Evolutionary conservation across 2,329 filamentous ascomycete species (phyloP), one percentile per base, ranked within the genome.

Genomic region (Colletotrichum musae): DNA sequence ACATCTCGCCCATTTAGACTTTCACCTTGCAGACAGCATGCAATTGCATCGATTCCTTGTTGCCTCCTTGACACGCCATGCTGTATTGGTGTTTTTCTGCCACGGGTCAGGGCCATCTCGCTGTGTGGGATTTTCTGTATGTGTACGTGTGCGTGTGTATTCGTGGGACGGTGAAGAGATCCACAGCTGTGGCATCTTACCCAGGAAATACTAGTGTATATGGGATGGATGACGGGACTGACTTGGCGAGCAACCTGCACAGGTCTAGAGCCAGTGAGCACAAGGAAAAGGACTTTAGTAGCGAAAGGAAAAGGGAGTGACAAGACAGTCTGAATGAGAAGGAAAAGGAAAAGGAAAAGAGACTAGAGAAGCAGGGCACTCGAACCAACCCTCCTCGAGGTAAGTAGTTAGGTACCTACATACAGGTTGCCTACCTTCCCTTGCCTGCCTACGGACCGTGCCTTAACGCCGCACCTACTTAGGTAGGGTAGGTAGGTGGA

Each of bases 171-270:
- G 32, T 36, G 9, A 36, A 52, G 21, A 39, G 58, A n/a, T 52
- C 59, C 59, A 54, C 59, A 36, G 59, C 18, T 47, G 32, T 59
- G 41, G 60, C 41, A 21, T 10, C 18, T 43, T 15, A 5, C 41
- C 16, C 16, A 16, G 41, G 39, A 66, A 32, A 59, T 10, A 18
- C 18, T 18, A 36, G 32, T 10, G 9, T 36, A 10, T 36, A 36
- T 56, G 61, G 63, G 64, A 72, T 64, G 70, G 71, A 54, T 63
- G 66, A 24, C 3, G 21, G 21, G 21, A 66, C 62, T 68, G 32
- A 66, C 62, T 68, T 63, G 39, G 48, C 39, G 9, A 47, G 24
- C 18, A 41, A 43, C 41, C 41, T 36, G 32, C 32, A 36, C 32
- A 36, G 32, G 32, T 6, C 32, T 36, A 36, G 32, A 24, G 2